Evolutionary conservation across 2,329 filamentous ascomycete genomes (phyloP), one percentile per base, ranked within the genome.

Genomic region (Chrysosporium keratinophilum): DNA sequence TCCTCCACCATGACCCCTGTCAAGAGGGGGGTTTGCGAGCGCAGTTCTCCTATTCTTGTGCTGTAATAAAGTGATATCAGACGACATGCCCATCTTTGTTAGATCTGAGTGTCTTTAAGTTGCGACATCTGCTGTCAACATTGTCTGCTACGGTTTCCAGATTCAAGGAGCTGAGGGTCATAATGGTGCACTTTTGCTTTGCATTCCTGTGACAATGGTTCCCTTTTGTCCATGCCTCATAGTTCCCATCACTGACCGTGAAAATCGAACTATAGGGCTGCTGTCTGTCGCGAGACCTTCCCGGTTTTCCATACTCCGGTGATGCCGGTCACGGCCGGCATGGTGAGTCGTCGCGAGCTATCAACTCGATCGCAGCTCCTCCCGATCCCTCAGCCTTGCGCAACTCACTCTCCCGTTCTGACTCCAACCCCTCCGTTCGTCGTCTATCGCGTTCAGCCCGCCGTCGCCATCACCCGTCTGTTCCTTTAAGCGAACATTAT

Each of bases 401-500:
- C 31, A 28, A 17, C 42, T 50, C 51, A 19, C n/a, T 54, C 9
- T 52, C 56, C 31, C 48, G 54, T 28, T 54, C 61, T 14, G 48
- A 49, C n/a, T 50, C 56, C 5, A 49, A 54, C 15, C 35, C 33
- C 10, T 51, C 59, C 9, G 37, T 54, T 12, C 54, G 54, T 39
- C 54, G 41, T 9, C 46, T 46, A 34, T 43, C 54, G 5, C 57
- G 37, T 47, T 56, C 58, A 37, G 51, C 44, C 54, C 19, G 48
- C 44, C 55, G 51, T 54, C 52, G 52, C 51, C 58, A 37, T 45
- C 58, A 37, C 45, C 55, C 59, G 37, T 56, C 63, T 11, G 56
- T 68, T 28, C 66, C 71, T 0, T 59, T 74, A 23, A 64, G 62
- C 45, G 78, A 85, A 62, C 84, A 85, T 64, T 84, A 85, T 64